Evolutionary conservation across 306 rosid species (phyloP).

Genomic region (Ammopiptanthus mongolicus): DNA sequence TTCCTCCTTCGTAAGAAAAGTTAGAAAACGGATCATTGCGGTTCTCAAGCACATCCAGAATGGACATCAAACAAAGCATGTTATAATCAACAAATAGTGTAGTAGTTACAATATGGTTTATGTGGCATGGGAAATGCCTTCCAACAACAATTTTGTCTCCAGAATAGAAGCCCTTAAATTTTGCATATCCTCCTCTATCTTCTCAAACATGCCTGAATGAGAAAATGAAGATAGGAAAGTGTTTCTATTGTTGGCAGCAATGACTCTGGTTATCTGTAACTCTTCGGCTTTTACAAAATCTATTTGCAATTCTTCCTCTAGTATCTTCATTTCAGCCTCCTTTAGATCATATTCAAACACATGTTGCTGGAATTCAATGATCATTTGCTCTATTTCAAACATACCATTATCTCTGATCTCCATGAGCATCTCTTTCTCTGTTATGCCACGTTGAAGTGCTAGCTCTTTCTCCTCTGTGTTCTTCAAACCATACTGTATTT

Average conservation of each 20-base stretch:
- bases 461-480: slow-evolving; percentile 25
- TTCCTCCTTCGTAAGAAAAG: background rate
- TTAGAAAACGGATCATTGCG: background rate
- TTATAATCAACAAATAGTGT: background rate
- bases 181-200: slow-evolving; percentile 53
- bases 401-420: slow-evolving; percentile 36
- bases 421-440: slow-evolving; percentile 40
- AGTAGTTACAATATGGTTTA: slow-evolving; percentile 21
- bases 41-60: background rate
- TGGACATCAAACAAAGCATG: slow-evolving; percentile 9
- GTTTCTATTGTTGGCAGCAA: slow-evolving; percentile 38
- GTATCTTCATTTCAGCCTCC: slow-evolving; percentile 38
- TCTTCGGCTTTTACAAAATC: slow-evolving; percentile 41
- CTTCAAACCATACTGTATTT: slow-evolving; percentile 29
- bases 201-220: slow-evolving; percentile 37
- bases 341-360: slow-evolving; percentile 40
- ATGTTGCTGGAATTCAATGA: slow-evolving; percentile 33
- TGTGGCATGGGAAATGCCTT: slow-evolving; percentile 38
- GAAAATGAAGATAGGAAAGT: slow-evolving; percentile 35
- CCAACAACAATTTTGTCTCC: slow-evolving; percentile 58
- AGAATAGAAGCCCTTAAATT: slow-evolving; percentile 40
- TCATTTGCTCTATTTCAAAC: slow-evolving; percentile 30
- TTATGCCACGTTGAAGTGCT: slow-evolving; percentile 33
- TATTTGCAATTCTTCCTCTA: slow-evolving; percentile 61
- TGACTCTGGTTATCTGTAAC: slow-evolving; percentile 35